These are phyloP conservation scores for Scopulariopsis brevicaulis DNA, from an alignment of 2,329 filamentous ascomycete genomes.

Conservation along the genomic window DNA sequence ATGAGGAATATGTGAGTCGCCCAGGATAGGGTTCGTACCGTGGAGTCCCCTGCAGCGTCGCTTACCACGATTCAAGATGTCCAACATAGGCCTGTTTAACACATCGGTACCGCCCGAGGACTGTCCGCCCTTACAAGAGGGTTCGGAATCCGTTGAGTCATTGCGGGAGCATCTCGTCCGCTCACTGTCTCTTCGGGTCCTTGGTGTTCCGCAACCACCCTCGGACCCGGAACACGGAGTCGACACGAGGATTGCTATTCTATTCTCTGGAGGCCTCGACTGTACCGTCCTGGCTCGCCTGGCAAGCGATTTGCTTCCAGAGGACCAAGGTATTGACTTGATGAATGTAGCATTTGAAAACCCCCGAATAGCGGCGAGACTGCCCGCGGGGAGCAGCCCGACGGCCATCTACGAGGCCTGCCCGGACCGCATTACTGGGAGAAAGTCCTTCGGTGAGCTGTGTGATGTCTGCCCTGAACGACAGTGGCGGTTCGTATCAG, in stretches of 20 bases:
- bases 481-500: slow-evolving; percentile 71
- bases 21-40: neutral
- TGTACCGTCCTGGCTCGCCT: slow-evolving; percentile 81
- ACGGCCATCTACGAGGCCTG: slow-evolving; percentile 62
- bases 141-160: slow-evolving; percentile 37
- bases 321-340: slow-evolving; percentile 63
- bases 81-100: slow-evolving; percentile 43
- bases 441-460: slow-evolving; percentile 70
- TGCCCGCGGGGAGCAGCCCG: slow-evolving; percentile 18
- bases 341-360: slow-evolving; percentile 98
- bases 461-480: slow-evolving; percentile 55
- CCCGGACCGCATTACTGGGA: slow-evolving; percentile 81
- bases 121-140: slow-evolving; percentile 18
- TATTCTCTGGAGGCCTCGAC: slow-evolving; percentile 92
- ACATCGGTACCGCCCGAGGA: slow-evolving; percentile 22
- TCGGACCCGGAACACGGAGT: slow-evolving; percentile 13
- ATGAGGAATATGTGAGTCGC: slow-evolving; percentile 31
- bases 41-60: neutral
- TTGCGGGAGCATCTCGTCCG: slow-evolving; percentile 34
- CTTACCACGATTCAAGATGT: slow-evolving; percentile 26
- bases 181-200: slow-evolving; percentile 50
- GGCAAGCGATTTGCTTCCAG: slow-evolving; percentile 62
- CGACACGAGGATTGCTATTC: slow-evolving; percentile 50
- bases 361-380: slow-evolving; percentile 55
- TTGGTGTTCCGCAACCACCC: slow-evolving; percentile 52